phyloP scores from a whole-genome alignment of 768 basidiomycete genomes.

The Rhodocollybia butyracea region DNA sequence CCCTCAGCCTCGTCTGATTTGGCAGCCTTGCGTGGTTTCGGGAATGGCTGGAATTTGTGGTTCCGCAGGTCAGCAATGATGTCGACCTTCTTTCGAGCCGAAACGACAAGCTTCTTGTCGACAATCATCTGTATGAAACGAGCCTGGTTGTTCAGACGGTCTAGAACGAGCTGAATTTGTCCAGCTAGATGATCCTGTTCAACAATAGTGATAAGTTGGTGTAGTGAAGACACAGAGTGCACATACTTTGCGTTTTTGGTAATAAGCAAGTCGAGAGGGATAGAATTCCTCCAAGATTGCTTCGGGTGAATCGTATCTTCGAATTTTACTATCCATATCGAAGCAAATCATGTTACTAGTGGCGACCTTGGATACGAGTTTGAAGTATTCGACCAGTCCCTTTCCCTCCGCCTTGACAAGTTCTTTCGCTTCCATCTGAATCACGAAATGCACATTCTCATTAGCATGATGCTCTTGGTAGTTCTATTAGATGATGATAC shows the following conservation, averaged over 20 bases:
- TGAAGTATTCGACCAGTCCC: slow-evolving; percentile 90
- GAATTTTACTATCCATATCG: slow-evolving; percentile 94
- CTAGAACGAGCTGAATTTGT: slow-evolving; percentile 76
- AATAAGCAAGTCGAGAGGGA: slow-evolving; percentile 81
- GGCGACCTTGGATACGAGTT: slow-evolving; percentile 76
- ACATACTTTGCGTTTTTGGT: slow-evolving; percentile 91
- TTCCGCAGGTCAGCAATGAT: slow-evolving; percentile 82
- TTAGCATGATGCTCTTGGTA: slow-evolving; percentile 98
- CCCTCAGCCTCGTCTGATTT: slow-evolving; percentile 62
- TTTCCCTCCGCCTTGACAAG: slow-evolving; percentile 87
- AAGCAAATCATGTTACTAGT: slow-evolving; percentile 99
- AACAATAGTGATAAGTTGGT: not conserved
- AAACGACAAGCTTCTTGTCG: slow-evolving; percentile 73
- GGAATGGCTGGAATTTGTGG: slow-evolving; percentile 88
- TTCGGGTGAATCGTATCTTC: slow-evolving; percentile 85
- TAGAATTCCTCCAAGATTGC: slow-evolving; percentile 94
- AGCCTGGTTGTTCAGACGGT: slow-evolving; percentile 90
- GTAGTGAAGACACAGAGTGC: not conserved
- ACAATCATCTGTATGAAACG: slow-evolving; percentile 97
- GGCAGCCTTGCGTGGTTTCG: slow-evolving; percentile 68
- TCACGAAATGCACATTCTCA: slow-evolving; percentile 81
- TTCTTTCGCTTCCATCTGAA: slow-evolving; percentile 77
- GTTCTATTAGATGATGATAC: slow-evolving; percentile 56
- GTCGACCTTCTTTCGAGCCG: slow-evolving; percentile 85
- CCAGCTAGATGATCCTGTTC: slow-evolving; percentile 78